Conservation (phyloP, 371 early-diverging fungal genomes). For the Phascolomyces articulosus region DNA sequence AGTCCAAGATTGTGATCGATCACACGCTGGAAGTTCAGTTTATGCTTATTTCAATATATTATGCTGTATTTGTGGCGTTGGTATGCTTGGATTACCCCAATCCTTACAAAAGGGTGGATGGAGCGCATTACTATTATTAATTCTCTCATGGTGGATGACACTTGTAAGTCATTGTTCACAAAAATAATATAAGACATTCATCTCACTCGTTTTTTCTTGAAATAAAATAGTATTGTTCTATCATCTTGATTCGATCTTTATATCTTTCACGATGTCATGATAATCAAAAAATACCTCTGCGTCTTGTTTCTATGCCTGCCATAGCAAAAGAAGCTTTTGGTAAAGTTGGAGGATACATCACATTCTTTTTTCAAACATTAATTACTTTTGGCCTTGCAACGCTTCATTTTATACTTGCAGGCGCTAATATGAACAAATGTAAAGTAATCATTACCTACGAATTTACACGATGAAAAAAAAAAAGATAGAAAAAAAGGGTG, state of each 20-base stretch:
- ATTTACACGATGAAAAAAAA: too few species aligned
- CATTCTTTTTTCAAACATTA: conserved; percentile 60
- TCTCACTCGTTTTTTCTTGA: neutral
- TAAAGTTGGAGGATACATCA: conserved; percentile 39
- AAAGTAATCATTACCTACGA: conserved; percentile 8
- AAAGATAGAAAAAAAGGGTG: too few species aligned
- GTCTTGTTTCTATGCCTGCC: conserved; percentile 38
- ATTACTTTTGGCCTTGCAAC: conserved; percentile 55
- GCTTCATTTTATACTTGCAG: conserved; percentile 61
- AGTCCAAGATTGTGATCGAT: conserved; percentile 4
- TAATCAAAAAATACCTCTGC: conserved; percentile 25
- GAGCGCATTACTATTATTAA: conserved; percentile 71
- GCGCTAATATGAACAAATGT: conserved; percentile 47
- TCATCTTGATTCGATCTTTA: conserved; percentile 40
- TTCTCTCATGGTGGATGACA: conserved; percentile 74
- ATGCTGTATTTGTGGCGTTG: conserved; percentile 82
- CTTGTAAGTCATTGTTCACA: too few species aligned
- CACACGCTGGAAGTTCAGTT: conserved; percentile 24
- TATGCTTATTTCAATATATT: conserved; percentile 63
- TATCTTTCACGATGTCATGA: conserved; percentile 21
- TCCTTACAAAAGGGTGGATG: conserved; percentile 80
- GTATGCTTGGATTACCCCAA: conserved; percentile 80
- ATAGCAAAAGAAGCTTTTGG: conserved; percentile 36
- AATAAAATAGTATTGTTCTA: conserved; percentile 29
- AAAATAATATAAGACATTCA: neutral